Conservation (phyloP, 495 filamentous ascomycete species). For the Arthonia radiata region DNA sequence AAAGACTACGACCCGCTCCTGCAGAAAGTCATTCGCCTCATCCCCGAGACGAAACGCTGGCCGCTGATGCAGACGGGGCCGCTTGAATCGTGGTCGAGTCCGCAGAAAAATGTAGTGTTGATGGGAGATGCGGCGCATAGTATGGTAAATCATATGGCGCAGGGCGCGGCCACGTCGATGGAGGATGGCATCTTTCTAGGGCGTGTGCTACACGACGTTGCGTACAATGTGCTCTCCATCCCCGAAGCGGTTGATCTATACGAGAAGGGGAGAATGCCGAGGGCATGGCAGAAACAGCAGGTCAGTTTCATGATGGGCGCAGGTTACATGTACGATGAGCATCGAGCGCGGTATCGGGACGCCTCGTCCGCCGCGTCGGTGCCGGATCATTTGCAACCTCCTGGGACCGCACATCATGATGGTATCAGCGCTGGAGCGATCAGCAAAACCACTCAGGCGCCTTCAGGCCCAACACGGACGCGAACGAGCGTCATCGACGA, state of each 20-base stretch:
- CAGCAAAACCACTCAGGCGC: too few relatives aligned
- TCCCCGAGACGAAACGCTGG: conserved; percentile 7
- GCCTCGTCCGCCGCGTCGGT: too few relatives aligned
- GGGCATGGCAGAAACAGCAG: conserved; percentile 9
- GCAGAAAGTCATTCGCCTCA: conserved; percentile 12
- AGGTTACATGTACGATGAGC: too few relatives aligned
- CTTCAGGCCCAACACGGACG: too few relatives aligned
- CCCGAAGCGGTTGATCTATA: too few relatives aligned
- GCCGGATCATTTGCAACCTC: too few relatives aligned
- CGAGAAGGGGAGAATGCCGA: conserved; percentile 7
- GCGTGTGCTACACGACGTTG: conserved; percentile 2
- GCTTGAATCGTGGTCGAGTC: conserved; percentile 5
- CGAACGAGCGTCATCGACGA: too few relatives aligned
- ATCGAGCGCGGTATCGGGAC: too few relatives aligned
- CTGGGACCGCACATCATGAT: too few relatives aligned
- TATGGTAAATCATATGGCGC: conserved; percentile 11
- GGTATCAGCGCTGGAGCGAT: too few relatives aligned
- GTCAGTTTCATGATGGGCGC: conserved; percentile 9
- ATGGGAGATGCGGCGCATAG: conserved; percentile 9
- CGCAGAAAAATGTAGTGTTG: conserved; percentile 8
- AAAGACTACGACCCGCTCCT: conserved; percentile 14
- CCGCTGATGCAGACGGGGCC: conserved; percentile 9
- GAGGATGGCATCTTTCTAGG: conserved; percentile 10
- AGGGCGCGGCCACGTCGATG: conserved; percentile 10
- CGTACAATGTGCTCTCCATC: conserved; percentile 1